Evolutionary conservation across 2,329 filamentous ascomycete genomes (phyloP).

Genomic region (Coniochaeta sp.): DNA sequence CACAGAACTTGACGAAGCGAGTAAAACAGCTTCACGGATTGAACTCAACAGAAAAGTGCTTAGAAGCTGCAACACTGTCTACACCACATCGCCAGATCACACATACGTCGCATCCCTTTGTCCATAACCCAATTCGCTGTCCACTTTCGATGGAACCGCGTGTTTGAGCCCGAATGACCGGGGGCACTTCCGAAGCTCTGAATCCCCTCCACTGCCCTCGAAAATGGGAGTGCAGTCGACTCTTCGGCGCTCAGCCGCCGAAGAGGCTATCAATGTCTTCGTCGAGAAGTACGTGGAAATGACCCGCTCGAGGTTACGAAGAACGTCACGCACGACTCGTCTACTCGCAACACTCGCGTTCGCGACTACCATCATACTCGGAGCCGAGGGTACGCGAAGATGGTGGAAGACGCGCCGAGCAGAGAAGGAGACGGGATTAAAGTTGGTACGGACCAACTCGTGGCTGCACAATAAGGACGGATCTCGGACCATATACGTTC

Average conservation of each 20-base stretch:
- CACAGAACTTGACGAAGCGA: no score
- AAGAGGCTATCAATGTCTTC: conserved; percentile 60
- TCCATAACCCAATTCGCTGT: conserved; percentile 1
- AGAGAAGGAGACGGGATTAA: conserved; percentile 75
- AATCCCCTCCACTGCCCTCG: conserved; percentile 12
- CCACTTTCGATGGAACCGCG: conserved; percentile 10
- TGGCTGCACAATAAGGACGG: conserved; percentile 92
- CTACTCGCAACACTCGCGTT: conserved; percentile 71
- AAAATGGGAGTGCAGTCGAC: conserved; percentile 85
- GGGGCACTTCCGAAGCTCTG: conserved; percentile 5
- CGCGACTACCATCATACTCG: conserved; percentile 67
- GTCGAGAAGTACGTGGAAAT: conserved; percentile 50
- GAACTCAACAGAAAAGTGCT: not conserved
- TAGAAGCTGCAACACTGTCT: not conserved
- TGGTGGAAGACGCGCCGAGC: conserved; percentile 67
- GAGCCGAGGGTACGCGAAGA: conserved; percentile 69
- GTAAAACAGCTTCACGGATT: not conserved
- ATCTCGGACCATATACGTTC: conserved; percentile 88
- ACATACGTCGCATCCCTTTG: not conserved
- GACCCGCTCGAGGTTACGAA: conserved; percentile 46
- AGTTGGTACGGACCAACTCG: conserved; percentile 82
- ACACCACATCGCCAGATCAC: not conserved
- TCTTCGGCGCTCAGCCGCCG: conserved; percentile 55
- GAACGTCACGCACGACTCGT: conserved; percentile 62
- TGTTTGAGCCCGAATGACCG: conserved; percentile 8